phyloP scores from a whole-genome alignment of 495 filamentous ascomycete genomes.

The Cercophora samala region DNA sequence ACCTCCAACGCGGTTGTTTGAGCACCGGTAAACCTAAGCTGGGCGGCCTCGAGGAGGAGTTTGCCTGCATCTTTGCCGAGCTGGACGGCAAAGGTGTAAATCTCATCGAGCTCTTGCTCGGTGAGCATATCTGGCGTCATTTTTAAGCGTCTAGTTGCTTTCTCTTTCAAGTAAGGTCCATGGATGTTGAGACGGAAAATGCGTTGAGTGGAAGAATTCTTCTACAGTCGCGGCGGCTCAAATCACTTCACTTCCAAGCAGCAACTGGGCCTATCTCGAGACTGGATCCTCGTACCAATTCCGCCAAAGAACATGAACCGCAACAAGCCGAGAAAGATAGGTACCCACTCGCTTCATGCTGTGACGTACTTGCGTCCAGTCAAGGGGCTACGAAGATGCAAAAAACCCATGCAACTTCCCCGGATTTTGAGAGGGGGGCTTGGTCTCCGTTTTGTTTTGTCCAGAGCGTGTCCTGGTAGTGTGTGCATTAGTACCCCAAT shows the following conservation, averaged over 20 bases:
- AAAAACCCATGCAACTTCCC: background rate
- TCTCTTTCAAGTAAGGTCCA: background rate
- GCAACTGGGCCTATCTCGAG: background rate
- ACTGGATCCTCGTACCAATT: background rate
- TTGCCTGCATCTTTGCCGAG: conserved; percentile 61
- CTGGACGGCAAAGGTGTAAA: conserved; percentile 63
- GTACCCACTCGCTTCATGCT: background rate
- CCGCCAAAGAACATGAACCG: background rate
- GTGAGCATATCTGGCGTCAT: conserved; percentile 1
- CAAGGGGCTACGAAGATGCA: background rate
- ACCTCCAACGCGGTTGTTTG: conserved; percentile 27
- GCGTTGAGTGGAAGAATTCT: background rate
- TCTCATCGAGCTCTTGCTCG: conserved; percentile 48
- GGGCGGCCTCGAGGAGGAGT: conserved; percentile 53
- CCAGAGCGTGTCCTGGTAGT: too few relatives aligned
- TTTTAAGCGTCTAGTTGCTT: background rate
- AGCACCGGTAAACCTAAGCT: conserved; percentile 40
- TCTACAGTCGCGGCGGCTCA: background rate
- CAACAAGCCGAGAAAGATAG: background rate
- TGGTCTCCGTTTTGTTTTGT: background rate
- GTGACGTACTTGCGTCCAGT: background rate
- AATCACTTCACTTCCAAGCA: background rate
- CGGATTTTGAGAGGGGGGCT: background rate
- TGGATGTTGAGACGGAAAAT: background rate
- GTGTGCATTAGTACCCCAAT: background rate